Percentiles rank a stretch among this genome's conserved stretches.
phyloP scores from a whole-genome alignment of 768 basidiomycete genomes.

The Calvatia gigantea region DNA sequence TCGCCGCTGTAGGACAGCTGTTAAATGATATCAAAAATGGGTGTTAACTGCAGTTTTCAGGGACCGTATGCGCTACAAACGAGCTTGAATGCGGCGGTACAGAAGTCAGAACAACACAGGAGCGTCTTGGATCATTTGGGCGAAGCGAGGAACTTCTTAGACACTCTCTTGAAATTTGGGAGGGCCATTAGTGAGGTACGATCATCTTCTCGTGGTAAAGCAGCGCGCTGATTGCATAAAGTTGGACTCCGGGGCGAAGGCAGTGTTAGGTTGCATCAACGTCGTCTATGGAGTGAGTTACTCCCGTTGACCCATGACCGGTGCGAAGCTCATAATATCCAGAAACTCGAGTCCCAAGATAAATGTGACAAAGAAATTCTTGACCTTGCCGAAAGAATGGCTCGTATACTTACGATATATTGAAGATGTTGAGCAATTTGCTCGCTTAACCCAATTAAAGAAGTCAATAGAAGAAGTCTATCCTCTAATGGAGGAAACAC shows the following conservation, averaged over 20 bases:
- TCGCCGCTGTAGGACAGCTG: constrained; percentile 10
- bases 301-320: not conserved
- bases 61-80: constrained; percentile 6
- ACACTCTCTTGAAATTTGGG: constrained; percentile 13
- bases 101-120: constrained; percentile 13
- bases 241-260: constrained; percentile 18
- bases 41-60: not conserved
- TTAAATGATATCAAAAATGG: not conserved
- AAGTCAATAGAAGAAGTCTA: constrained; percentile 19
- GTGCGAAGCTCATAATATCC: not conserved
- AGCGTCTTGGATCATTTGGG: constrained; percentile 18
- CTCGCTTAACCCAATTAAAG: constrained; percentile 17
- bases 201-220: not conserved
- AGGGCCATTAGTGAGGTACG: constrained; percentile 18
- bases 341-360: constrained; percentile 18
- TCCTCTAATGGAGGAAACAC: constrained; percentile 20
- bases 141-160: constrained; percentile 12
- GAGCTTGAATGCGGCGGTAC: constrained; percentile 3
- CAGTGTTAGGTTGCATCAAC: constrained; percentile 19
- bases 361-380: constrained; percentile 14
- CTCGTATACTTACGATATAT: constrained; percentile 19
- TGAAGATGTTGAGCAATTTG: constrained; percentile 22
- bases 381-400: constrained; percentile 20
- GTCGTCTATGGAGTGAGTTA: constrained; percentile 16
- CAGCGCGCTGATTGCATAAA: not conserved